These are phyloP conservation scores for Penstemon newberryi DNA, from an alignment of 257 asterid species.

Conservation along the genomic window DNA sequence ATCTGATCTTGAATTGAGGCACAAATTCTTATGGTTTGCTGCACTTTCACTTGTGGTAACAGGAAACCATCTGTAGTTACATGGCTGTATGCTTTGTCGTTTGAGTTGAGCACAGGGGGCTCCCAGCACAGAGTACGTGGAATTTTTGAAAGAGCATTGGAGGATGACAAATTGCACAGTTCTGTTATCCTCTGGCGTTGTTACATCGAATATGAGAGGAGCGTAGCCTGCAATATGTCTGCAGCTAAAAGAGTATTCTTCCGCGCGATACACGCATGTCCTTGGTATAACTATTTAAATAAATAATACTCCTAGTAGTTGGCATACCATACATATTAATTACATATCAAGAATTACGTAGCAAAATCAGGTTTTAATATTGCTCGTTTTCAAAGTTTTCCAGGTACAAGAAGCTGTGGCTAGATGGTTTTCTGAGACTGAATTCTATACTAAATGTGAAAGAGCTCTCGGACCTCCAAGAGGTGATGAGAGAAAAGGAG, in stretches of 20 bases:
- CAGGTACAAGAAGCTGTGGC: conserved; percentile 96
- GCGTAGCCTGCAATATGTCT: conserved; percentile 47
- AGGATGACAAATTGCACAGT: conserved; percentile 57
- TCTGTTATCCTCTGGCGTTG: conserved; percentile 85
- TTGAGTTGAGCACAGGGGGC: conserved; percentile 68
- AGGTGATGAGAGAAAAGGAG: conserved; percentile 96
- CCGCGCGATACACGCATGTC: conserved; percentile 95
- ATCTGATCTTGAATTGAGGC: neutral
- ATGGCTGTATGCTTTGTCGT: conserved; percentile 69
- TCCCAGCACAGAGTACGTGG: conserved; percentile 75
- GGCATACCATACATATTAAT: no score
- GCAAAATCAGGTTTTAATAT: no score
- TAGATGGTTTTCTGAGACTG: conserved; percentile 80
- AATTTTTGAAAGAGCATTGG: conserved; percentile 83
- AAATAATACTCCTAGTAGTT: neutral
- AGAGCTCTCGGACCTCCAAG: conserved; percentile 94
- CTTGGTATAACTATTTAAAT: conserved; percentile 59
- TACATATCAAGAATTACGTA: neutral
- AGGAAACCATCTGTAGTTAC: conserved; percentile 82
- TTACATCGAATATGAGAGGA: conserved; percentile 73
- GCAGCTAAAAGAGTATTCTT: conserved; percentile 88
- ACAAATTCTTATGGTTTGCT: conserved; percentile 21
- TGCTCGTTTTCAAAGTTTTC: conserved; percentile 10
- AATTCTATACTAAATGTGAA: conserved; percentile 61
- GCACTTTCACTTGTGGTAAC: conserved; percentile 28